Evolutionary conservation across 352 stramenopile genomes (phyloP).

Genomic region (Phytophthora melonis): DNA sequence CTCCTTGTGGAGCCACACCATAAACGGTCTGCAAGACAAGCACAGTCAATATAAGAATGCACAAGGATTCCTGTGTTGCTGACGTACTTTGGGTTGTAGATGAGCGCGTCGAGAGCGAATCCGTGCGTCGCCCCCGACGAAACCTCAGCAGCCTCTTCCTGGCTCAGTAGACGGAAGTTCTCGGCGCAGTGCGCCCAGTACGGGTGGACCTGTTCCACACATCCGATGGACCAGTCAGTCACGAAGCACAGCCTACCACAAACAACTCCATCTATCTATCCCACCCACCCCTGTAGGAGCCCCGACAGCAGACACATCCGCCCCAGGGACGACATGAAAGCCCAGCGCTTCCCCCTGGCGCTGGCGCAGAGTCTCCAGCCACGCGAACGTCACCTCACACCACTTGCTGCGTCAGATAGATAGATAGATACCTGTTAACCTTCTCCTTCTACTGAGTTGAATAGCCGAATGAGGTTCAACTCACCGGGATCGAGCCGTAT

Average conservation of each 20-base stretch:
- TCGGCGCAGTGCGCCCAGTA: slow-evolving; percentile 77
- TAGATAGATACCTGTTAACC: too few species aligned
- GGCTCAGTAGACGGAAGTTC: slow-evolving; percentile 60
- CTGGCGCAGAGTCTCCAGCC: slow-evolving; percentile 52
- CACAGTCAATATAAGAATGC: too few species aligned
- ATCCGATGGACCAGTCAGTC: not conserved
- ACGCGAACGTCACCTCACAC: slow-evolving; percentile 71
- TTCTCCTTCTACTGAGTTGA: too few species aligned
- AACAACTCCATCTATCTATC: not conserved
- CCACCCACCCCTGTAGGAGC: slow-evolving; percentile 36
- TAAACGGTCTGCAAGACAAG: slow-evolving; percentile 46
- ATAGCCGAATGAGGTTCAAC: too few species aligned
- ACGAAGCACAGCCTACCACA: too few species aligned
- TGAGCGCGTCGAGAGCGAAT: slow-evolving; percentile 63
- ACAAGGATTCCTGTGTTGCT: not conserved
- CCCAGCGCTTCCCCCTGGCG: slow-evolving; percentile 49
- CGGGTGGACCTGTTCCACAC: slow-evolving; percentile 41
- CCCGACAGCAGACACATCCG: slow-evolving; percentile 50
- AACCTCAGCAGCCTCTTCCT: slow-evolving; percentile 47
- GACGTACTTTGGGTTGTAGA: slow-evolving; percentile 62
- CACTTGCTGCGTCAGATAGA: slow-evolving; percentile 41
- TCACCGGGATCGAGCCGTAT: slow-evolving; percentile 40
- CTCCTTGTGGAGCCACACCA: slow-evolving; percentile 58
- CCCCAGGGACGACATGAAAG: slow-evolving; percentile 61
- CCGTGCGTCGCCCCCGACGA: slow-evolving; percentile 53